Evolutionary conservation across 352 stramenopile genomes (phyloP), one percentile per base, ranked within the genome.

Genomic region (Saprolegnia diclina): DNA sequence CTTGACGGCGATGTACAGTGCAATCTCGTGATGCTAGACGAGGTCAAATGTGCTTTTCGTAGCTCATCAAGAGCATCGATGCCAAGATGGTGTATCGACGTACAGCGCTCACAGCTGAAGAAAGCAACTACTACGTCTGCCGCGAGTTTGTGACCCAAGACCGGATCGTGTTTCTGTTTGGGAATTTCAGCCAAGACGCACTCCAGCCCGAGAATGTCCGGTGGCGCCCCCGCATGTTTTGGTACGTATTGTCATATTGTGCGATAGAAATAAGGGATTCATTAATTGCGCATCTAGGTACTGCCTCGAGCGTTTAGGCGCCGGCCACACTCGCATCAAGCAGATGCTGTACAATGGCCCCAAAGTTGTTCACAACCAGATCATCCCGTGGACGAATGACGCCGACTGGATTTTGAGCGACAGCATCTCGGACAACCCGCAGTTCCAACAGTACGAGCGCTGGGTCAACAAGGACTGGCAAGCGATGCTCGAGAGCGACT

Each of bases 201-300:
- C 9, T 16, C 32, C 52, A 57, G 52, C 52, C 52, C 7, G 9
- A 16, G 7, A 57, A 57, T 57, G 52, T 14, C 7, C 32, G 22
- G 52, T 57, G 52, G 52, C 22, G 52, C 7, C 52, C 52, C 7
- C 22, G 52, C 7, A 57, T 57, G 52, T 57, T 57, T 16, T 57
- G 52, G 52, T 57, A 52, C 18, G 45, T 19, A 52, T 52, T 52
- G 18, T 52, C 18, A 52, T 21, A 19, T 52, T 52, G 18, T 52
- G 45, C 18, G 18, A 52, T 52, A 52, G 21, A 52, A 52, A 52
- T 52, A n/a, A n/a, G n/a, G n/a, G n/a, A n/a, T n/a, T n/a, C n/a
- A n/a, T n/a, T n/a, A n/a, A n/a, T n/a, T n/a, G n/a, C n/a, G n/a
- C n/a, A n/a, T n/a, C n/a, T 52, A 52, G 45, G 45, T 52, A 52